A percentile compares a stretch with the other conserved stretches of the same genome.
Evolutionary conservation across 805 yeast species (phyloP).

Genomic region (Saccharomycopsis vini): DNA sequence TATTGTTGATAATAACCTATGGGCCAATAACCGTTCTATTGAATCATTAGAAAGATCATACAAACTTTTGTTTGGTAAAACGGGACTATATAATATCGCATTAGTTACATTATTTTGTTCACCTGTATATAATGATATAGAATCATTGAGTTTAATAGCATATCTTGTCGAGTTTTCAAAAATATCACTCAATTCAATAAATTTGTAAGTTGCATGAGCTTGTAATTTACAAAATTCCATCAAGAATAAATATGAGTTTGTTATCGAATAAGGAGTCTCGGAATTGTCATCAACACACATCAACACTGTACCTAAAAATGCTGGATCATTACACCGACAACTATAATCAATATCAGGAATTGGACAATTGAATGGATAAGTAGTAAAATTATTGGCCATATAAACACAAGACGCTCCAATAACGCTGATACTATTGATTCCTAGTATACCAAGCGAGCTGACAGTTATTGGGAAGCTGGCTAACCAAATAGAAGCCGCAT

Average conservation of each 20-base stretch:
- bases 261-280: conserved; percentile 23
- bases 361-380: conserved; percentile 28
- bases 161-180: conserved; percentile 25
- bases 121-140: neutral
- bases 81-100: conserved; percentile 23
- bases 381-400: conserved; percentile 27
- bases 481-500: neutral
- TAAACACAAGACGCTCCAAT: conserved; percentile 32
- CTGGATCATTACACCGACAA: conserved; percentile 28
- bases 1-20: conserved; percentile 26
- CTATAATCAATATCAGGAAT: conserved; percentile 28
- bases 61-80: conserved; percentile 21
- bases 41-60: conserved; percentile 25
- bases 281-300: conserved; percentile 28
- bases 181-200: conserved; percentile 24
- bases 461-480: neutral
- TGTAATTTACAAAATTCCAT: conserved; percentile 29
- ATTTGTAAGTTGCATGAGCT: conserved; percentile 24
- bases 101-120: conserved; percentile 2
- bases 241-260: conserved; percentile 27
- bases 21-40: conserved; percentile 24
- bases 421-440: conserved; percentile 4
- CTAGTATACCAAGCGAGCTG: conserved; percentile 4
- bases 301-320: conserved; percentile 30
- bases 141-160: conserved; percentile 17